Evolutionary conservation across 1,284 basidiomycete genomes (phyloP), one percentile per base, ranked within the genome.

Genomic region (Marasmius oreades): DNA sequence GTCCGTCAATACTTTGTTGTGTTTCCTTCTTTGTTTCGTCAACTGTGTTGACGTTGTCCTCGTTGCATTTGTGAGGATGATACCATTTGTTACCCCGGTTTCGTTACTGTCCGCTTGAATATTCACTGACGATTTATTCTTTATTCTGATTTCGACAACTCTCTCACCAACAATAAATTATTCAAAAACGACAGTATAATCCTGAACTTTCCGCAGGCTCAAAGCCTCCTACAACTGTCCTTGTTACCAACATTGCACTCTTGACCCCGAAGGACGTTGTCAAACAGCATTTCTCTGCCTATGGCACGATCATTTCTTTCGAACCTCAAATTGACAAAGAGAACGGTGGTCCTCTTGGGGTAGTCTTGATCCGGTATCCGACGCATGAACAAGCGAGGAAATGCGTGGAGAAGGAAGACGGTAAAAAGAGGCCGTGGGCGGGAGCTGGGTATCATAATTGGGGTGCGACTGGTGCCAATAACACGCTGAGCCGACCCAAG

Each of bases 261-360:
- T 74, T 95, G 23, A 90, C 88, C 0, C 82, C 88, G 1, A 83
- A 81, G 34, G 74, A 79, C 51, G 75, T 82, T 51, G 80, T 98
- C 53, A 79, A 85, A 50, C 79, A 82, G 10, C 85, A 90, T 65
- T 89, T 97, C 66, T 70, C 78, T 3, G 65, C 74, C 11, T 81
- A 91, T 65, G 95, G 95, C 1, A 69, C 76, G 11, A 78, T 96
- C 63, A 66, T 78, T 10, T 81, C 85, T 11, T 86, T 92, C 56
- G 90, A 95, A 61, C 82, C 88, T 36, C 92, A 95, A 67, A 82
- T 90, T 59, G 91, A 97, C 72, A 80, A 82, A 48, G 79, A 81
- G 53, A 93, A 86, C 20, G 94, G 94, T 12, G 87, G 85, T 59
- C 84, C 89, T 14, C 79, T 98, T 3, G 95, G 95, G 5, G 85